Evolutionary conservation across 2,329 filamentous ascomycete species (phyloP).

Genomic region (Microthyrium microscopicum): DNA sequence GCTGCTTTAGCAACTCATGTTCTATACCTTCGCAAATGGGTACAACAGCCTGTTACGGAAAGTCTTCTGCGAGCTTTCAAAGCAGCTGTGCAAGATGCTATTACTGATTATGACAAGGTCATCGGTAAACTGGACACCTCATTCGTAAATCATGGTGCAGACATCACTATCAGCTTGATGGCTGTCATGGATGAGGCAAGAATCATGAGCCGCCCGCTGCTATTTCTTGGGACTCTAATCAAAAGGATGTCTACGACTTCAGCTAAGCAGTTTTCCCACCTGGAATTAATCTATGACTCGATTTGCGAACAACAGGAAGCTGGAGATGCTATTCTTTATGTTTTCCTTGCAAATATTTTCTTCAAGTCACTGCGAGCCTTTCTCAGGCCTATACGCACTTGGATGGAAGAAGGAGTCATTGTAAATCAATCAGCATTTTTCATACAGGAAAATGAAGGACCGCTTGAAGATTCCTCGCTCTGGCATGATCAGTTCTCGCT

Average conservation of each 20-base stretch:
- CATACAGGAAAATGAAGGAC: constrained; percentile 41
- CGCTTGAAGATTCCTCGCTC: constrained; percentile 44
- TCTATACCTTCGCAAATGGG: constrained; percentile 33
- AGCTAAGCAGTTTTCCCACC: constrained; percentile 21
- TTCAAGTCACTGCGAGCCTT: constrained; percentile 72
- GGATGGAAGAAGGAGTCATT: constrained; percentile 71
- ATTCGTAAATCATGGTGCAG: too few relatives aligned
- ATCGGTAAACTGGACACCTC: too few relatives aligned
- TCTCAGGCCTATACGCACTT: constrained; percentile 58
- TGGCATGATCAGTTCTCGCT: constrained; percentile 66
- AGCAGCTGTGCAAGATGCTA: constrained; percentile 39
- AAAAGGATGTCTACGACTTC: too few relatives aligned
- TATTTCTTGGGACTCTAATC: constrained; percentile 45
- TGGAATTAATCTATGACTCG: constrained; percentile 62
- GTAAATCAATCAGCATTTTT: constrained; percentile 54
- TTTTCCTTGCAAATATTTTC: constrained; percentile 51
- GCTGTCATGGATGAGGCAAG: constrained; percentile 42
- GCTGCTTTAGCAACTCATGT: constrained; percentile 32
- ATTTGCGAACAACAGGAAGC: constrained; percentile 53
- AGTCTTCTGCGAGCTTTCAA: constrained; percentile 51
- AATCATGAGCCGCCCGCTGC: constrained; percentile 36
- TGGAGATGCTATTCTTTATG: constrained; percentile 45
- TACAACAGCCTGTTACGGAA: constrained; percentile 16
- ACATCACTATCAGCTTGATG: constrained; percentile 50
- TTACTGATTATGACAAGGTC: constrained; percentile 40